A percentile compares a stretch with the other conserved stretches of the same genome.
These are phyloP conservation scores for Tetrahymena thermophila DNA, from an alignment of 73 alveolate species.

Conservation along the genomic window DNA sequence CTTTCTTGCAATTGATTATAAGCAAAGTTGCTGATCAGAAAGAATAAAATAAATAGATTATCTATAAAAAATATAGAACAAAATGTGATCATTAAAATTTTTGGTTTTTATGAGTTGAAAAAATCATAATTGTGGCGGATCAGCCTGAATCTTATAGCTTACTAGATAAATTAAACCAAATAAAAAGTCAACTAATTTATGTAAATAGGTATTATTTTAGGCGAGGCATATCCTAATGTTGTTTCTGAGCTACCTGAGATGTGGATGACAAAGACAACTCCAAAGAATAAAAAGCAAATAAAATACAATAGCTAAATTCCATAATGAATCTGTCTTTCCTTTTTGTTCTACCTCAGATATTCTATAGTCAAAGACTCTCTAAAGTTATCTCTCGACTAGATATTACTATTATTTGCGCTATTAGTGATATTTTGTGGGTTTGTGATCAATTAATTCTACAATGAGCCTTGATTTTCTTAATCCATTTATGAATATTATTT, in stretches of 20 bases:
- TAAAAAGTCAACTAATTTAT: neutral
- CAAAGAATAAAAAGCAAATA: neutral
- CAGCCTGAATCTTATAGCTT: neutral
- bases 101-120: neutral
- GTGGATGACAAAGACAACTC: neutral
- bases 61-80: neutral
- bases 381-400: neutral
- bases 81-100: neutral
- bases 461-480: neutral
- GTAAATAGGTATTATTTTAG: neutral
- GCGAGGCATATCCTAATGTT: neutral
- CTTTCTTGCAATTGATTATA: neutral
- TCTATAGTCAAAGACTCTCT: neutral
- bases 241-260: neutral
- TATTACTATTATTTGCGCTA: neutral
- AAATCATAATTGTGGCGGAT: neutral
- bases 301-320: neutral
- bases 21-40: neutral
- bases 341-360: neutral
- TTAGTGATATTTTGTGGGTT: neutral
- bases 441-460: neutral
- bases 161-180: neutral
- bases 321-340: neutral
- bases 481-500: neutral
- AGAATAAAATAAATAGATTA: neutral